Conservation (phyloP, 2,329 filamentous ascomycete species). For the Verticillium zaregamsianum region DNA sequence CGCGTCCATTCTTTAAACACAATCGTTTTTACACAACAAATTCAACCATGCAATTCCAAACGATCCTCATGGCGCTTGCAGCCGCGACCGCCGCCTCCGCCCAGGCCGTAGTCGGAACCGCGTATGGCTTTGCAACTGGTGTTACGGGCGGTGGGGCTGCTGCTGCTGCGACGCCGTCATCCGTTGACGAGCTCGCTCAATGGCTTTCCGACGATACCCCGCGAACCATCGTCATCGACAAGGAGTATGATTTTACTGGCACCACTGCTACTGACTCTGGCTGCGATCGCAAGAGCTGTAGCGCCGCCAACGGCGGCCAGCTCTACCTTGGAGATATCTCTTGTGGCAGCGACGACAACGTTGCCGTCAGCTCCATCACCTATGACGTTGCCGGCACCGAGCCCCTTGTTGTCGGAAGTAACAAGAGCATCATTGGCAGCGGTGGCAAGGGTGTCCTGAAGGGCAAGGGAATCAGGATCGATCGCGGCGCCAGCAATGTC, state of each 20-base stretch:
- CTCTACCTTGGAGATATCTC: slow-evolving; percentile 10
- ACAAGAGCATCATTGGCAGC: slow-evolving; percentile 21
- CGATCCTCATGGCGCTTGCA: slow-evolving; percentile 8
- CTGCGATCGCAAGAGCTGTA: slow-evolving; percentile 18
- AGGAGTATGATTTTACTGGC: slow-evolving; percentile 22
- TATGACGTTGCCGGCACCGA: slow-evolving; percentile 20
- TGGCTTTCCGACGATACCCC: slow-evolving; percentile 21
- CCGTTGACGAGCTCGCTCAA: slow-evolving; percentile 37
- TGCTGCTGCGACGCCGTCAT: slow-evolving; percentile 35
- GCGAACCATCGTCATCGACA: slow-evolving; percentile 18
- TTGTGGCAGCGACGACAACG: slow-evolving; percentile 13
- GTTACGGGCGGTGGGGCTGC: slow-evolving; percentile 49
- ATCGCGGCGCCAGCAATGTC: slow-evolving; percentile 39
- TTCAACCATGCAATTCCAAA: slow-evolving; percentile 31
- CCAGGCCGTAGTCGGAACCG: slow-evolving; percentile 20
- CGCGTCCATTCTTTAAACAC: background rate
- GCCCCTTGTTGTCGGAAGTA: slow-evolving; percentile 19
- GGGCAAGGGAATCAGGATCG: slow-evolving; percentile 39
- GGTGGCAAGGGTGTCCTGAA: slow-evolving; percentile 20
- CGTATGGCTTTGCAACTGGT: slow-evolving; percentile 27
- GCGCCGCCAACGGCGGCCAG: slow-evolving; percentile 19
- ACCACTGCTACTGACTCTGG: slow-evolving; percentile 16
- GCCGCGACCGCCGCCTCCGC: slow-evolving; percentile 17
- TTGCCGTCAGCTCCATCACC: slow-evolving; percentile 18
- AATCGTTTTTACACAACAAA: background rate